These are phyloP conservation scores for Botryotinia globosa DNA, from an alignment of 2,329 filamentous ascomycete species.

Conservation along the genomic window DNA sequence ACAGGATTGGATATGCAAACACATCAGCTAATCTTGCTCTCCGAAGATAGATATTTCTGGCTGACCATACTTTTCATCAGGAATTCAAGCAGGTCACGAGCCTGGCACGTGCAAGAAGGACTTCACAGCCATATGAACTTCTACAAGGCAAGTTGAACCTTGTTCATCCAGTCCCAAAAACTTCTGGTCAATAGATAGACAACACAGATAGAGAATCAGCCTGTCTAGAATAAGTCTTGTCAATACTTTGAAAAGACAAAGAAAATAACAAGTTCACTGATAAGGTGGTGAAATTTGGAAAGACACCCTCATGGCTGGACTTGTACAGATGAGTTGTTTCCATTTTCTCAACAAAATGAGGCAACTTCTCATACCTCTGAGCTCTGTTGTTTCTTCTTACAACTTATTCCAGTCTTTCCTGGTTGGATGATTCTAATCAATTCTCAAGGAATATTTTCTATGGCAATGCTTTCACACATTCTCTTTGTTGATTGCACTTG, in stretches of 20 bases:
- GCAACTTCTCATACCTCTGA: background rate
- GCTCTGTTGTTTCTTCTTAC: too few relatives aligned
- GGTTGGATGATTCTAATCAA: too few relatives aligned
- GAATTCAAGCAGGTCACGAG: background rate
- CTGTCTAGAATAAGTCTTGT: background rate
- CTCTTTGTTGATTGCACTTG: background rate
- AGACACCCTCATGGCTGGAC: background rate
- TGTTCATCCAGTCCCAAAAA: background rate
- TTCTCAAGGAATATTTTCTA: background rate
- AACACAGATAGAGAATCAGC: background rate
- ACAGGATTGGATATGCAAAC: fast-evolving
- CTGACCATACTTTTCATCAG: background rate
- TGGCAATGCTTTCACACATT: background rate
- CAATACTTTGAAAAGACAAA: background rate
- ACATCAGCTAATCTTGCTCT: background rate
- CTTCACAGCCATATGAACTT: background rate
- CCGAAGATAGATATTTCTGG: background rate
- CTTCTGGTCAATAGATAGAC: background rate
- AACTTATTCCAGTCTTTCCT: background rate
- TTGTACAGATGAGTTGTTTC: background rate
- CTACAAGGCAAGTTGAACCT: background rate
- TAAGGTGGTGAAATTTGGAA: background rate
- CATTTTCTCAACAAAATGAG: background rate
- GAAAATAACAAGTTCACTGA: background rate
- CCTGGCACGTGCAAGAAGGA: background rate